Base-by-base conservation (phyloP, 179 eudicot species). In the Spergularia azorica region DNA sequence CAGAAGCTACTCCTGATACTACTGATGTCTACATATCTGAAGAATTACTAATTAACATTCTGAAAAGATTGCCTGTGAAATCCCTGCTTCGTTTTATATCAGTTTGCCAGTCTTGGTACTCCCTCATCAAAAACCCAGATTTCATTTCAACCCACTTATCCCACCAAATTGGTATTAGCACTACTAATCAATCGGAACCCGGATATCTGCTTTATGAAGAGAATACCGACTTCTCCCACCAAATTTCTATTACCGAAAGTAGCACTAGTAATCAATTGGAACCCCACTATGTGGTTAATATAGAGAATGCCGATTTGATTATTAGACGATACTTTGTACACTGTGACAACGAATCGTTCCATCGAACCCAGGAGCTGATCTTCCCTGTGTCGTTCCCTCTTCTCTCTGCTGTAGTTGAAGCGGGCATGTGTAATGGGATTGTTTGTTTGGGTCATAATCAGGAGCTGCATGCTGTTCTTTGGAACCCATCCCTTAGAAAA, bases 61-160 rank as follows among this genome's bases (percentile, higher is more conserved):
- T 61, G 21, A 61, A n/a, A 61, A 61, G 64, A 10, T 61, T 21
- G 36, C 38, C 32, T 61, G 21, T 21, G n/a, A 61, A 21, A 61
- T 61, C 64, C 0, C 38, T 61, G 21, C 20, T 17, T 61, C 64
- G 64, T 17, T 61, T 61, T 21, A n/a, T 17, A 5, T 61, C 32
- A n/a, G 64, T 61, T 18, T 61, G 64, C 12, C n/a, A 61, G 18
- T 61, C 64, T 0, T 61, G 64, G 64, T 61, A 61, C 64, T 20
- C 64, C 8, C 64, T 61, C 21, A 61, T 61, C 17, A 61, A 4
- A 4, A 61, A 21, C 13, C 64, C 64, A 0, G 36, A 61, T 8
- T 61, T 61, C 21, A 61, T 17, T n/a, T n/a, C 21, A 7, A n/a
- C 12, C 32, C 64, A 60, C 6, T n/a, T 60, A 14, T 12, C 15